Evolutionary conservation across 768 basidiomycete genomes (phyloP).

Genomic region (Agrocybe pediades): DNA sequence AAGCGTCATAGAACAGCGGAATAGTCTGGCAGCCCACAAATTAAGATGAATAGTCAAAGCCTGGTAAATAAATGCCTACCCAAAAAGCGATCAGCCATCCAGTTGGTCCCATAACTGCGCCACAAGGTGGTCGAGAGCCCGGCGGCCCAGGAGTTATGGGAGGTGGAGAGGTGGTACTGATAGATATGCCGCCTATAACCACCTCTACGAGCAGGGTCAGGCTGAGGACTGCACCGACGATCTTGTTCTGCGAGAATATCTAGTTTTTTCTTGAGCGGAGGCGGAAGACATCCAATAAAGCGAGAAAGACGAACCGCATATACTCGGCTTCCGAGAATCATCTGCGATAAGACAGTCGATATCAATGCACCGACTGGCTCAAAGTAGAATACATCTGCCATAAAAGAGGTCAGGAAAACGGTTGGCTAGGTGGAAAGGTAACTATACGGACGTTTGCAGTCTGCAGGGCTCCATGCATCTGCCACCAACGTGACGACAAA

Average conservation of each 20-base stretch:
- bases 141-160: constrained; percentile 11
- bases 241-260: constrained; percentile 19
- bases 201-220: constrained; percentile 15
- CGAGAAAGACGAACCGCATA: constrained; percentile 18
- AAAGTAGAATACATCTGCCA: constrained; percentile 21
- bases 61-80: constrained; percentile 11
- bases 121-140: constrained; percentile 19
- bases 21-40: constrained; percentile 7
- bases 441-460: constrained; percentile 18
- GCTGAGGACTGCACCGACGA: constrained; percentile 11
- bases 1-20: constrained; percentile 18
- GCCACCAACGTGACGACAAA: constrained; percentile 19
- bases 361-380: constrained; percentile 26
- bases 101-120: constrained; percentile 19
- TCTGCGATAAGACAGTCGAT: constrained; percentile 24
- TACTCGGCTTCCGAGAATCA: constrained; percentile 25
- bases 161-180: constrained; percentile 18
- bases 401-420: not conserved
- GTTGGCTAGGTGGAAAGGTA: not conserved
- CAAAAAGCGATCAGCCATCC: constrained; percentile 25
- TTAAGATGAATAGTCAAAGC: no score
- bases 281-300: not conserved
- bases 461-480: constrained; percentile 12
- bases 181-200: constrained; percentile 14
- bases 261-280: not conserved